phyloP scores from a whole-genome alignment of 2,329 filamentous ascomycete species.

The Rugonectria rugulosa region DNA sequence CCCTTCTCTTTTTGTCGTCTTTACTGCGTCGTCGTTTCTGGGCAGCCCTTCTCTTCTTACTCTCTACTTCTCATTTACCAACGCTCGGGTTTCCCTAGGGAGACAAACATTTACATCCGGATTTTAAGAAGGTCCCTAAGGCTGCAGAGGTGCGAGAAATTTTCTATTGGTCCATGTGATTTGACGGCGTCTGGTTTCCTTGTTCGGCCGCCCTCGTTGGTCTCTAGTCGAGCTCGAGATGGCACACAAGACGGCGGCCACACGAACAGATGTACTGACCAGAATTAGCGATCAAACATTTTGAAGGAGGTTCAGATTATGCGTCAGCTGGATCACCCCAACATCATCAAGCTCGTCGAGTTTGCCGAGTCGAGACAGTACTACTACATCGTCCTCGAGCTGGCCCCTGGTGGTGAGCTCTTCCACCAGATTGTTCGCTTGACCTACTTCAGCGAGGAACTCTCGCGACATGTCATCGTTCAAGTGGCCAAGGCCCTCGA shows the following conservation, averaged over 20 bases:
- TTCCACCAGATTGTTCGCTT: slow-evolving; percentile 99
- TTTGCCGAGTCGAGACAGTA: slow-evolving; percentile 95
- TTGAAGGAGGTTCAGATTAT: slow-evolving; percentile 99
- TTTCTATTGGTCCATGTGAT: slow-evolving; percentile 45
- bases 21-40: slow-evolving; percentile 15
- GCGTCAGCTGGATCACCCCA: slow-evolving; percentile 94
- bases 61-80: slow-evolving; percentile 56
- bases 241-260: slow-evolving; percentile 26
- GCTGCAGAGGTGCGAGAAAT: slow-evolving; percentile 90
- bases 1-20: slow-evolving; percentile 32
- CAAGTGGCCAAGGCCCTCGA: slow-evolving; percentile 95
- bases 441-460: slow-evolving; percentile 97
- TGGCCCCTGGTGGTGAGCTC: slow-evolving; percentile 93
- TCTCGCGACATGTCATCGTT: slow-evolving; percentile 91
- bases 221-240: slow-evolving; percentile 31
- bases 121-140: slow-evolving; percentile 94
- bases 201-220: slow-evolving; percentile 34
- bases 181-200: slow-evolving; percentile 16
- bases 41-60: slow-evolving; percentile 25
- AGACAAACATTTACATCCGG: slow-evolving; percentile 91
- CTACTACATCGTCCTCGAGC: slow-evolving; percentile 96
- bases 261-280: slow-evolving; percentile 39
- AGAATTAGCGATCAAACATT: slow-evolving; percentile 86
- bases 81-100: slow-evolving; percentile 70
- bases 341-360: slow-evolving; percentile 92